Evolutionary conservation across 1,284 basidiomycete genomes (phyloP), one percentile per base, ranked within the genome.

Genomic region (Trichosporon inkin): DNA sequence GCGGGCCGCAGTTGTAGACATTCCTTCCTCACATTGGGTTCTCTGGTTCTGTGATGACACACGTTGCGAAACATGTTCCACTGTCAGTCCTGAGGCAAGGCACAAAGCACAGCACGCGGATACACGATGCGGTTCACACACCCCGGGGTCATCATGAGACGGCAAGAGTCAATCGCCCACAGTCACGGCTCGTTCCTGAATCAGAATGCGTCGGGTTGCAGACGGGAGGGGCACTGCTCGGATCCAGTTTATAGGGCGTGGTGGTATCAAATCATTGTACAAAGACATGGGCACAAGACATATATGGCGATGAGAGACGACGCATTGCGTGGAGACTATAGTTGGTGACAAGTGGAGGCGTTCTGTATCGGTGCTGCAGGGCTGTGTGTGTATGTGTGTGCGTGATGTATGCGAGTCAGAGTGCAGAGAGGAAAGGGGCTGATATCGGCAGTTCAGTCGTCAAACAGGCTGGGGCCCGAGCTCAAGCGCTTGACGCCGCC

Each of bases 401-500:
- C 28, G 22, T 32, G 24, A 14, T 22, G 5, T 28, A 10, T 49
- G 22, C n/a, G 24, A 14, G 16, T 49, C 28, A 16, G 32, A 36
- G 22, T 11, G 17, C 17, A 47, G 14, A 36, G 24, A 37, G 10
- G 28, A 11, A 22, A 14, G n/a, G 11, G 16, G 24, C 36, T 13
- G 28, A 22, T 17, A 14, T 13, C 39, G 20, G 11, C 10, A 19
- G 51, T 6, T 39, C n/a, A 57, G 44, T 44, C 53, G 17, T 53
- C 56, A 10, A 55, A 57, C 32, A 58, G 39, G 22, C 68, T 68
- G 14, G 68, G 67, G 39, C 71, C 74, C 35, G 68, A 66, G 36
- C 68, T 70, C 36, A 72, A 60, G n/a, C 71, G 64, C 62, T 71
- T 74, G 24, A 57, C 68, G 17, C 58, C 58, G 10, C 62, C 63